Percentiles rank a stretch among this genome's conserved stretches.
phyloP scores from a whole-genome alignment of 352 stramenopile species.

The Plasmopara viticola region DNA sequence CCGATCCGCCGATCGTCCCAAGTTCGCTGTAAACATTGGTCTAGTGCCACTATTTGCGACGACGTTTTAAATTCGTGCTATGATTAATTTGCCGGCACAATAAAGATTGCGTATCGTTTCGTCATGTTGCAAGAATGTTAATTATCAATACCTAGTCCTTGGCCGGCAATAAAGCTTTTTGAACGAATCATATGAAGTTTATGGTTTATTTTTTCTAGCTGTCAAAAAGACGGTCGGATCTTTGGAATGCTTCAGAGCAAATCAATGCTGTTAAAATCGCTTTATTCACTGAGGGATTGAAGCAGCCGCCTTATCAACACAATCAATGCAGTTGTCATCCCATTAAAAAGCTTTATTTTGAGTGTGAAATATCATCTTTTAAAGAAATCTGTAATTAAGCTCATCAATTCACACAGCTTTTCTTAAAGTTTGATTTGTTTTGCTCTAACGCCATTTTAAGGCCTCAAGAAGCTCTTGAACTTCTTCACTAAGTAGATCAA shows the following conservation, averaged over 20 bases:
- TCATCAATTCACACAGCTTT: slow-evolving; percentile 4
- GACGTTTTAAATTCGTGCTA: neutral
- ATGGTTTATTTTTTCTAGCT: too few species aligned
- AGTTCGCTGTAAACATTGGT: slow-evolving; percentile 32
- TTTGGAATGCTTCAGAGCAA: slow-evolving; percentile 10
- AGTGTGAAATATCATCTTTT: slow-evolving; percentile 33
- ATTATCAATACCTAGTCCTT: slow-evolving; percentile 27
- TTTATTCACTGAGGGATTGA: slow-evolving; percentile 22
- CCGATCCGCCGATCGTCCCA: slow-evolving; percentile 28
- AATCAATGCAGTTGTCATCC: slow-evolving; percentile 19
- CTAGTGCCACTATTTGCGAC: slow-evolving; percentile 28
- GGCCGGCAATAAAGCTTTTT: slow-evolving; percentile 25
- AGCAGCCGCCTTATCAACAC: slow-evolving; percentile 6
- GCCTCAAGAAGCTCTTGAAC: slow-evolving; percentile 41
- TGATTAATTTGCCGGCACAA: too few species aligned
- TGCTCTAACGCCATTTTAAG: slow-evolving; percentile 1
- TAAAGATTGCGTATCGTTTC: slow-evolving; percentile 60
- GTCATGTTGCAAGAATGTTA: slow-evolving; percentile 51
- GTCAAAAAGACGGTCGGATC: slow-evolving; percentile 38
- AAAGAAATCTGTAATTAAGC: slow-evolving; percentile 30
- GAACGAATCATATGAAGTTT: too few species aligned
- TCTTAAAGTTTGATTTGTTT: neutral
- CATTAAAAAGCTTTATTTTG: slow-evolving; percentile 20
- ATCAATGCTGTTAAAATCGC: slow-evolving; percentile 14
- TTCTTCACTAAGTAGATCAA: slow-evolving; percentile 48